These are phyloP conservation scores for Ogataea pilisensis DNA, from an alignment of 805 yeast species.

Conservation along the genomic window DNA sequence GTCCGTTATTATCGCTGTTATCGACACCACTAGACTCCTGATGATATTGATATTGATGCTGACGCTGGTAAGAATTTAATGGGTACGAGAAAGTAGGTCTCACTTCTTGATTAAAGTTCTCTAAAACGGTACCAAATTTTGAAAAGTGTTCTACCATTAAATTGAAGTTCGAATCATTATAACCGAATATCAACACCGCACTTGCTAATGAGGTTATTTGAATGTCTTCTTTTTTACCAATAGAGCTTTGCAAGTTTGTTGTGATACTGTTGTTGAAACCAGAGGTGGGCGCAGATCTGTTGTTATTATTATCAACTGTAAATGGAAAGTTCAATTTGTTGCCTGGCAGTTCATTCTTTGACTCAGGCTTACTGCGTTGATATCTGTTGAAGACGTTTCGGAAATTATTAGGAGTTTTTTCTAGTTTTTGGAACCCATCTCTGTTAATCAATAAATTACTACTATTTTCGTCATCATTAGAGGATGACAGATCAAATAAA, in stretches of 20 bases:
- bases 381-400: constrained; percentile 41
- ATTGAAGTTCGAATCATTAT: constrained; percentile 70
- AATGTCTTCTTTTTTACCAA: constrained; percentile 13
- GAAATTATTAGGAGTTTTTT: constrained; percentile 38
- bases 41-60: constrained; percentile 2
- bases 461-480: constrained; percentile 37
- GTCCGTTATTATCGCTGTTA: not conserved
- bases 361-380: constrained; percentile 17
- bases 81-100: constrained; percentile 7
- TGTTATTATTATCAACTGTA: constrained; percentile 1
- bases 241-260: not conserved
- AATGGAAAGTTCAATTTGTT: constrained; percentile 15
- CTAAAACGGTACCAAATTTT: constrained; percentile 76
- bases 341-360: constrained; percentile 5
- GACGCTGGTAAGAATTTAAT: constrained; percentile 3
- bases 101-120: constrained; percentile 49
- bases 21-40: not conserved
- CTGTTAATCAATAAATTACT: constrained; percentile 31
- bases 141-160: constrained; percentile 68
- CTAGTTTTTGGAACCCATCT: constrained; percentile 34
- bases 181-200: constrained; percentile 84
- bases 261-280: not conserved
- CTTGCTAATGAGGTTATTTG: constrained; percentile 36
- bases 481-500: constrained; percentile 42
- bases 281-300: not conserved